Conservation (phyloP, 345 rosid genomes). For the Capsella bursapastoris region DNA sequence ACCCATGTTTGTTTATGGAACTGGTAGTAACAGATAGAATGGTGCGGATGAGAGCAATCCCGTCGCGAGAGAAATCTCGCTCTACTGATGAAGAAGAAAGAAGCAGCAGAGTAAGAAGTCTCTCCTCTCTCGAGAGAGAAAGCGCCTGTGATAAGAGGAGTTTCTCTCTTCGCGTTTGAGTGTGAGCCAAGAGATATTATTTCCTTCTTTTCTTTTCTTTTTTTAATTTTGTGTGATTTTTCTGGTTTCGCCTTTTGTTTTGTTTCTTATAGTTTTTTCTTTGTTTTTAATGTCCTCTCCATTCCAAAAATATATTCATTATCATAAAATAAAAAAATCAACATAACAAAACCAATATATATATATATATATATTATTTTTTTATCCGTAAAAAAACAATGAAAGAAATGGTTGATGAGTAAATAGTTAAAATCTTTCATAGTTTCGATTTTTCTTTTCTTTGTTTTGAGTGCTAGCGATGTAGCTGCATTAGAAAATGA, state of each 20-base stretch:
- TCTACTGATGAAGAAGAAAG: constrained; percentile 22
- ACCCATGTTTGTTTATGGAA: constrained; percentile 51
- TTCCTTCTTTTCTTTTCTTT: neutral
- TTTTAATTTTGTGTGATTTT: neutral
- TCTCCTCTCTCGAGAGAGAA: neutral
- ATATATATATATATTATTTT: neutral
- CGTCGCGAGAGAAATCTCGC: constrained; percentile 25
- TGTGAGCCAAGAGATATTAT: constrained; percentile 21
- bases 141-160: constrained; percentile 17
- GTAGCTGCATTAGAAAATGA: no score
- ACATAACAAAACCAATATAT: neutral
- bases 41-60: constrained; percentile 5
- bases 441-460: no score
- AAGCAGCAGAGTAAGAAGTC: constrained; percentile 25
- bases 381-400: neutral
- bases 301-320: neutral
- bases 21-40: neutral
- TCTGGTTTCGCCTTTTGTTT: neutral
- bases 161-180: constrained; percentile 2
- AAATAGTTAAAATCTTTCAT: no score
- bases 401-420: no score
- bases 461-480: no score
- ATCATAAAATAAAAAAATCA: neutral
- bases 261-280: neutral
- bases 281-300: no score